Percentiles rank a stretch among this genome's conserved stretches.
Conservation (phyloP, 2,329 filamentous ascomycete species). For the Orbilia blumenaviensis region DNA sequence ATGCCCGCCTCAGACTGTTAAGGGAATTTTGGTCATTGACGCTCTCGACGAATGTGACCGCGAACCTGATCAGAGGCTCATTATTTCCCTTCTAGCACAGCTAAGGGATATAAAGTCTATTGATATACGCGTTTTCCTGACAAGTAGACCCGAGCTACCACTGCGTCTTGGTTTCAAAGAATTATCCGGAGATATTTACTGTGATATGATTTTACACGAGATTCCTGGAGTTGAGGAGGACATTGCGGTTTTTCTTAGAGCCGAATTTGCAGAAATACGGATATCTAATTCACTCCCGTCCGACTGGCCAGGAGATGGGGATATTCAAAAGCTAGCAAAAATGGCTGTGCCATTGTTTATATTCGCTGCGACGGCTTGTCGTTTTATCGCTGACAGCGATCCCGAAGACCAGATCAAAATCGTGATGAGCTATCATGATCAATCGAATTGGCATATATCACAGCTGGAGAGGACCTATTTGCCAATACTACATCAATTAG, state of each 20-base stretch:
- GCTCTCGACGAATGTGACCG: constrained; percentile 60
- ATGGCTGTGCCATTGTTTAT: constrained; percentile 57
- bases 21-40: constrained; percentile 57
- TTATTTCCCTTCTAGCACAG: constrained; percentile 57
- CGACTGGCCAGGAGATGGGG: constrained; percentile 53
- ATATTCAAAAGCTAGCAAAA: constrained; percentile 50
- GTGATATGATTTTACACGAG: constrained; percentile 35
- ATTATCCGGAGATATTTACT: constrained; percentile 44
- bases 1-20: background rate
- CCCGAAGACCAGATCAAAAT: background rate
- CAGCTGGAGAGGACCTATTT: constrained; percentile 3
- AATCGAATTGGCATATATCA: background rate
- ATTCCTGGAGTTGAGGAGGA: constrained; percentile 56
- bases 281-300: background rate
- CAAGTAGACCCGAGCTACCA: constrained; percentile 56
- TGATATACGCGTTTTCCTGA: constrained; percentile 55
- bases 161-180: constrained; percentile 54
- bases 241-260: constrained; percentile 56
- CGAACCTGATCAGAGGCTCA: constrained; percentile 58
- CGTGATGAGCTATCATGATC: background rate
- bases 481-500: constrained; percentile 6
- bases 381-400: constrained; percentile 54
- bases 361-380: constrained; percentile 57
- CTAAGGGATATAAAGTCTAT: constrained; percentile 32
- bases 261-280: constrained; percentile 51